Percentiles rank a stretch among this genome's conserved stretches.
Conservation (phyloP, 2,329 filamentous ascomycete species). For the Mycocentrospora acerina region DNA sequence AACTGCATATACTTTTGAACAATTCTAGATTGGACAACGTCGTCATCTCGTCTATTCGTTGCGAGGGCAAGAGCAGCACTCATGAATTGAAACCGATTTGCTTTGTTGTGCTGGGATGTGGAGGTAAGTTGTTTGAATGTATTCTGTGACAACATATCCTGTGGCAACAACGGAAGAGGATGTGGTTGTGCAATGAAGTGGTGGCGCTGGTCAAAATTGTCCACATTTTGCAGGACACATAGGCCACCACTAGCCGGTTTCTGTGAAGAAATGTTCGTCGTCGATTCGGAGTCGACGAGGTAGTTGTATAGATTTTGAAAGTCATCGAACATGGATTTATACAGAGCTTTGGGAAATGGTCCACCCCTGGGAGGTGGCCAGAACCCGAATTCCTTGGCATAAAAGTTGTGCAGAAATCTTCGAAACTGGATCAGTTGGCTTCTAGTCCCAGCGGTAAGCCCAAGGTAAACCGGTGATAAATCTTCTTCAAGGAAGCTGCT, state of each 20-base stretch:
- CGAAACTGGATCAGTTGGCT: slow-evolving; percentile 73
- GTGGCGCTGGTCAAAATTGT: slow-evolving; percentile 65
- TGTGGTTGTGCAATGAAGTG: slow-evolving; percentile 62
- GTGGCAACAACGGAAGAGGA: slow-evolving; percentile 67
- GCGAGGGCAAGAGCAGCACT: slow-evolving; percentile 56
- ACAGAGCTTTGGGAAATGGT: slow-evolving; percentile 60
- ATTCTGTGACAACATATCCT: slow-evolving; percentile 32
- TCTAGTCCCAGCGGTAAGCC: slow-evolving; percentile 61
- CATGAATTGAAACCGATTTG: slow-evolving; percentile 52
- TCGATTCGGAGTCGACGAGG: slow-evolving; percentile 64
- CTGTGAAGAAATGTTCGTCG: slow-evolving; percentile 53
- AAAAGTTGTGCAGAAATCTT: slow-evolving; percentile 66
- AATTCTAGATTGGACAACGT: slow-evolving; percentile 50
- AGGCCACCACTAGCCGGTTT: slow-evolving; percentile 65
- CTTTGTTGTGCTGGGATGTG: slow-evolving; percentile 42
- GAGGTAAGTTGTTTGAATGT: slow-evolving; percentile 39
- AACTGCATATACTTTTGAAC: slow-evolving; percentile 70
- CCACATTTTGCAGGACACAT: slow-evolving; percentile 68
- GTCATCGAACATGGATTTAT: slow-evolving; percentile 65
- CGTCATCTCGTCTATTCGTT: slow-evolving; percentile 47
- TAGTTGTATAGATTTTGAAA: slow-evolving; percentile 72
- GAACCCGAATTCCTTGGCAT: slow-evolving; percentile 67
- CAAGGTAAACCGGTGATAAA: slow-evolving; percentile 65
- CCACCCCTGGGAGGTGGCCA: slow-evolving; percentile 63
- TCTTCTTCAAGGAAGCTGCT: slow-evolving; percentile 71